Evolutionary conservation across 495 filamentous ascomycete genomes (phyloP).

Genomic region (Penicillium waksmanii): DNA sequence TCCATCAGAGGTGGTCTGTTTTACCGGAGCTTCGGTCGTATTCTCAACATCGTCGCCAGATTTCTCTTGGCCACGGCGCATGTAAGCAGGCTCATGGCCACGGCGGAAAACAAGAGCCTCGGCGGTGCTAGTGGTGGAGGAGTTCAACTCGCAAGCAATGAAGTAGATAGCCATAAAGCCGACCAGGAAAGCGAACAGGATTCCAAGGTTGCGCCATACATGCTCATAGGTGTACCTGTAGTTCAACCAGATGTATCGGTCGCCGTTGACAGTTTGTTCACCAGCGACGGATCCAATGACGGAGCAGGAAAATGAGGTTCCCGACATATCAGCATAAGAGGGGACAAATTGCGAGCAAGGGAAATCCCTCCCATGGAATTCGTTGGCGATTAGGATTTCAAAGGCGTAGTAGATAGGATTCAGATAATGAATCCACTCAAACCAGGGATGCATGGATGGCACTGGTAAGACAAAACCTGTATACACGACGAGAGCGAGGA

Average conservation of each 20-base stretch:
- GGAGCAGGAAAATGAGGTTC: slow-evolving; percentile 42
- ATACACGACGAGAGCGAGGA: slow-evolving; percentile 48
- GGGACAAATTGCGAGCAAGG: slow-evolving; percentile 52
- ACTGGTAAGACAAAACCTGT: slow-evolving; percentile 63
- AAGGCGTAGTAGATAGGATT: slow-evolving; percentile 50
- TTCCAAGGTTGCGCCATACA: slow-evolving; percentile 68
- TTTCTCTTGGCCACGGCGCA: slow-evolving; percentile 22
- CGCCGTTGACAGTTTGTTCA: slow-evolving; percentile 27
- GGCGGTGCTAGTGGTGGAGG: slow-evolving; percentile 36
- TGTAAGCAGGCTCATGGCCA: slow-evolving; percentile 32
- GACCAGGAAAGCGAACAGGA: slow-evolving; percentile 62
- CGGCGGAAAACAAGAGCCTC: slow-evolving; percentile 48
- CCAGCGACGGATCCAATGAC: slow-evolving; percentile 54
- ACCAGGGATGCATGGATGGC: slow-evolving; percentile 52
- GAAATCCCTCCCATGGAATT: slow-evolving; percentile 60
- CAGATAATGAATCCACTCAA: slow-evolving; percentile 49
- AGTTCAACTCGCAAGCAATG: slow-evolving; percentile 41
- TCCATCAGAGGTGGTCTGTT: neutral
- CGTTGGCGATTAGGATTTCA: slow-evolving; percentile 50
- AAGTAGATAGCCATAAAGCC: slow-evolving; percentile 58
- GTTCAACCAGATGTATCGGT: slow-evolving; percentile 38
- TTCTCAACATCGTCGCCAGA: slow-evolving; percentile 27
- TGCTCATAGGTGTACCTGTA: slow-evolving; percentile 59
- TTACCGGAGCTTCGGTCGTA: slow-evolving; percentile 44
- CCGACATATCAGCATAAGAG: slow-evolving; percentile 43